These are phyloP conservation scores for Blastocystis sp. DNA, from an alignment of 352 stramenopile species.

Conservation along the genomic window DNA sequence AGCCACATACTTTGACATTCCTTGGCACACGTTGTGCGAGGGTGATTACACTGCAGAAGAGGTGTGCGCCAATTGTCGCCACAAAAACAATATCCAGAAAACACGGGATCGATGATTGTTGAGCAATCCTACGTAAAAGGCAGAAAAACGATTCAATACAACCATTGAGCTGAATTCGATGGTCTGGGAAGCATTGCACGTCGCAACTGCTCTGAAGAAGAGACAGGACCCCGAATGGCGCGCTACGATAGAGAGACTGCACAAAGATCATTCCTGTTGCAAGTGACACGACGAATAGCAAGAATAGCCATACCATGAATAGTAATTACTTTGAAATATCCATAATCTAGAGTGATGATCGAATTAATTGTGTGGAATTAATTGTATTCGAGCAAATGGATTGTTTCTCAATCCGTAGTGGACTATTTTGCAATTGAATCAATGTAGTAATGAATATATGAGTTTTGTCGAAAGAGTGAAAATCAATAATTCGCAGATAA, in stretches of 20 bases:
- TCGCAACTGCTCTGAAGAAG: background rate
- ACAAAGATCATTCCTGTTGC: background rate
- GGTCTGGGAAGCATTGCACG: background rate
- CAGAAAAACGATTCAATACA: background rate
- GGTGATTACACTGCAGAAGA: background rate
- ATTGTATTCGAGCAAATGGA: too few relatives aligned
- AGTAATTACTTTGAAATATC: background rate
- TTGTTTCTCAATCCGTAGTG: too few relatives aligned
- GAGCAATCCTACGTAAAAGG: background rate
- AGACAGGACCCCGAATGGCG: background rate
- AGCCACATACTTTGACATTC: background rate
- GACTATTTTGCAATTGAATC: too few relatives aligned
- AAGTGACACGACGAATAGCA: background rate
- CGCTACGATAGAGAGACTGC: background rate
- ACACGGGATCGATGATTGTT: background rate
- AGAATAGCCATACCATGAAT: background rate
- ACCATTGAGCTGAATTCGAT: background rate
- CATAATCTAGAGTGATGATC: background rate
- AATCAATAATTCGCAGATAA: too few relatives aligned
- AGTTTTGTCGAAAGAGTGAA: too few relatives aligned
- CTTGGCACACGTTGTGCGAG: background rate
- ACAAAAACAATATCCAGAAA: constrained; percentile 44
- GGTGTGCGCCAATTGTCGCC: constrained; percentile 33
- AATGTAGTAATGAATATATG: too few relatives aligned
- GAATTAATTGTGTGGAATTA: too few relatives aligned